phyloP scores from a whole-genome alignment of 78 protist genomes.

The Parvularia atlantis region DNA sequence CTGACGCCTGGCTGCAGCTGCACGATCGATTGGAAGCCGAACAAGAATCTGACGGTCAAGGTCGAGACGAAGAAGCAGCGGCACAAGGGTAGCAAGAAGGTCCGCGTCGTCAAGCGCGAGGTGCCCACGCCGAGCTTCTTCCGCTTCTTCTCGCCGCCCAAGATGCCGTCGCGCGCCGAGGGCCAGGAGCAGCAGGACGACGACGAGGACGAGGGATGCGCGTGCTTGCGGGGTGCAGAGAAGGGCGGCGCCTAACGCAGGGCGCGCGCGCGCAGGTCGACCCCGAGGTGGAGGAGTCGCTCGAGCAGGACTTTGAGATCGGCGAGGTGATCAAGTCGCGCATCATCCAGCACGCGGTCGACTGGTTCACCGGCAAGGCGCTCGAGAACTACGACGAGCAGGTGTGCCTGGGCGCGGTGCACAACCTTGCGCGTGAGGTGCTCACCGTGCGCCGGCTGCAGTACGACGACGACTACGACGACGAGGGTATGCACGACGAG shows the following conservation, averaged over 20 bases:
- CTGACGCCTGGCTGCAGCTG: too few species aligned
- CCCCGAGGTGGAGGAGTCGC: background rate
- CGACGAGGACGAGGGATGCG: background rate
- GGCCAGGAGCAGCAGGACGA: slow-evolving; percentile 10
- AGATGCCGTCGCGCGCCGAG: slow-evolving; percentile 10
- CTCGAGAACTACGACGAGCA: background rate
- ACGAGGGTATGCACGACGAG: background rate
- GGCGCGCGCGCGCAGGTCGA: too few species aligned
- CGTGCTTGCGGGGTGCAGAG: slow-evolving; percentile 2
- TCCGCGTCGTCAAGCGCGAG: background rate
- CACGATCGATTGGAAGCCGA: slow-evolving; percentile 23
- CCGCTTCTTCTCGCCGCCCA: slow-evolving; percentile 32
- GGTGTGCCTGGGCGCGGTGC: too few species aligned
- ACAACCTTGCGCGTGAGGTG: too few species aligned
- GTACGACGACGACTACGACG: background rate
- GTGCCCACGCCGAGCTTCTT: slow-evolving; percentile 35
- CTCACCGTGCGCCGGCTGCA: background rate
- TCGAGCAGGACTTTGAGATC: slow-evolving; percentile 31
- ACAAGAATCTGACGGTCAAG: slow-evolving; percentile 27
- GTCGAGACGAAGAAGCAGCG: slow-evolving; percentile 28
- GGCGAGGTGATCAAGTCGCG: slow-evolving; percentile 20
- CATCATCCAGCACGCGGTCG: slow-evolving; percentile 31
- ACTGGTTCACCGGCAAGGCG: slow-evolving; percentile 53
- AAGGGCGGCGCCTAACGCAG: too few species aligned
- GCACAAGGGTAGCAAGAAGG: background rate